Evolutionary conservation across 2,329 filamentous ascomycete species (phyloP), one percentile per base, ranked within the genome.

Genomic region (Exophiala sp.): DNA sequence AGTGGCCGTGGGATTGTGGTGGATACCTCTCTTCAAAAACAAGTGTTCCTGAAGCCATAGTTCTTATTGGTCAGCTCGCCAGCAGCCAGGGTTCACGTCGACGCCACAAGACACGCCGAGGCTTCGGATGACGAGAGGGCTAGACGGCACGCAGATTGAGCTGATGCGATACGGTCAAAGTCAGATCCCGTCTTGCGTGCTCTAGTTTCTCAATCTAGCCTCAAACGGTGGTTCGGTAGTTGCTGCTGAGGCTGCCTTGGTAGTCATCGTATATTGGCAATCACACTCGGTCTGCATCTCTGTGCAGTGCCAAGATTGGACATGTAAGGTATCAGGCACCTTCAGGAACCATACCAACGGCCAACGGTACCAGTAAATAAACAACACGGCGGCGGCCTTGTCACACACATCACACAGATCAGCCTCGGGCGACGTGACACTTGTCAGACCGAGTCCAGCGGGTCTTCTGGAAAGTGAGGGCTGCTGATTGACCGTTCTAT

Each of bases 171-270:
- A 49, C 54, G 46, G 46, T 29, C 51, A 57, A 48, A 52, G 48
- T 57, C 48, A 57, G 54, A 57, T 57, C 48, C 53, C 54, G 54
- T 51, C 51, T 57, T 51, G 51, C 54, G 54, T 53, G 50, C 47
- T 40, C 46, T 21, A 27, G 11, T 8, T 22, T 34, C 44, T 46
- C 21, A 21, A 29, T 35, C 52, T 52, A 49, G 52, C 48, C 34
- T 48, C 42, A 30, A 50, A 41, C 41, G 34, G 8, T 19, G 18
- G 34, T 37, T 37, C 34, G 34, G 34, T 34, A 44, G 39, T 39
- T 22, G 47, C 30, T 52, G 49, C 21, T 35, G 40, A 37, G n/a
- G 45, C 50, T 44, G n/a, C n/a, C 47, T 14, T 37, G 45, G 45
- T 29, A 40, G 24, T 37, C 10, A 10, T 27, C 10, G 24, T 32